Percentiles rank a stretch among this genome's conserved stretches.
These are phyloP conservation scores for Paramecium caudatum DNA, from an alignment of 73 alveolate species.

Conservation along the genomic window DNA sequence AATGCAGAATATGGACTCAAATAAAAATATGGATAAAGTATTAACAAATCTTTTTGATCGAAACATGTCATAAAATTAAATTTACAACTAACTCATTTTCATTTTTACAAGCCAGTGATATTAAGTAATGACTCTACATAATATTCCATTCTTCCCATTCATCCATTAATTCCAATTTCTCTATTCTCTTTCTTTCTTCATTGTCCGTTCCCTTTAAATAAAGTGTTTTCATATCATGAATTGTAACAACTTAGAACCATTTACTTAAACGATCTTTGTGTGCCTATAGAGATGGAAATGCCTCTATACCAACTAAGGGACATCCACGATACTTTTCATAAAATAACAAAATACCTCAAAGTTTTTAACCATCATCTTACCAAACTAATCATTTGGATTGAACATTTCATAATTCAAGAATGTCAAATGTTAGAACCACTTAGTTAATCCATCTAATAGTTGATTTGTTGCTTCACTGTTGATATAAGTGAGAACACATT, in stretches of 20 bases:
- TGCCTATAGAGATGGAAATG: slow-evolving; percentile 85
- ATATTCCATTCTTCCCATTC: slow-evolving; percentile 97
- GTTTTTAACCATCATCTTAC: slow-evolving; percentile 94
- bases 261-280: slow-evolving; percentile 85
- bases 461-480: slow-evolving; percentile 82
- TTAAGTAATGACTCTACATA: slow-evolving; percentile 89
- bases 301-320: slow-evolving; percentile 84
- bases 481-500: slow-evolving; percentile 91
- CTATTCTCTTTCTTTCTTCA: slow-evolving; percentile 89
- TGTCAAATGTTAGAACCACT: slow-evolving; percentile 79
- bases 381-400: slow-evolving; percentile 95
- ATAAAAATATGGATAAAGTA: slow-evolving; percentile 78
- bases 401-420: slow-evolving; percentile 92
- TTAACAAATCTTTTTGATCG: slow-evolving; percentile 76
- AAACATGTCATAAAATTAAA: too few species aligned
- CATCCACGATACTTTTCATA: slow-evolving; percentile 83
- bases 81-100: neutral
- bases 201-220: slow-evolving; percentile 83
- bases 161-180: slow-evolving; percentile 94
- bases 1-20: slow-evolving; percentile 85
- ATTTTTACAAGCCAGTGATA: slow-evolving; percentile 25
- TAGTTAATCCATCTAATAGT: slow-evolving; percentile 79
- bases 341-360: slow-evolving; percentile 77
- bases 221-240: slow-evolving; percentile 84
- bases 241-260: slow-evolving; percentile 83